Percentiles rank a stretch among this genome's conserved stretches.
These are phyloP conservation scores for Blepharisma stoltei DNA, from an alignment of 73 alveolate genomes.

Conservation along the genomic window DNA sequence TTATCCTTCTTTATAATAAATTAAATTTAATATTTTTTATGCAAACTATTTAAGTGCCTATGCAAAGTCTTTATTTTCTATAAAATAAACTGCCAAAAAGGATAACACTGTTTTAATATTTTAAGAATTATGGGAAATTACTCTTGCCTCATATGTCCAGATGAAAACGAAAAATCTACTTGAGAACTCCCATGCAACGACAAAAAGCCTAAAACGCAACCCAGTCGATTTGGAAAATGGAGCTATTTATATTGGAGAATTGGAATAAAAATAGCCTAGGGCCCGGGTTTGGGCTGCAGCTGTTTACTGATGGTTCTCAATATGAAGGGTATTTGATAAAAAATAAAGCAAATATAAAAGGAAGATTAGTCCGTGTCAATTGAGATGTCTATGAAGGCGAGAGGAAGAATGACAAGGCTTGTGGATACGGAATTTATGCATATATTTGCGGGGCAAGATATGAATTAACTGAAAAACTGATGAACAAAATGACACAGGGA, in stretches of 20 bases:
- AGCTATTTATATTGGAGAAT: neutral
- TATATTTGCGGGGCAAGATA: constrained; percentile 14
- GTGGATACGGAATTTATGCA: neutral
- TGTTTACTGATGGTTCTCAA: neutral
- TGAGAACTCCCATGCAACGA: too few relatives aligned
- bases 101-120: too few relatives aligned
- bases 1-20: too few relatives aligned
- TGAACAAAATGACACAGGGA: constrained; percentile 33
- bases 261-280: neutral
- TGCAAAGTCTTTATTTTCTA: too few relatives aligned
- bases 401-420: constrained; percentile 12
- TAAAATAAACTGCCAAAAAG: too few relatives aligned
- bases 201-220: too few relatives aligned
- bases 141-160: too few relatives aligned
- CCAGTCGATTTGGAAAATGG: constrained; percentile 9
- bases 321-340: constrained; percentile 17
- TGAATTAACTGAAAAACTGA: constrained; percentile 37
- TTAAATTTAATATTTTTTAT: too few relatives aligned
- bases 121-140: too few relatives aligned
- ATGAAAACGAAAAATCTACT: too few relatives aligned
- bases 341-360: constrained; percentile 2
- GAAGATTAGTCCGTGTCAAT: constrained; percentile 1
- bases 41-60: too few relatives aligned
- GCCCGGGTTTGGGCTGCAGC: neutral
- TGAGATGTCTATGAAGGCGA: constrained; percentile 28